Base-by-base conservation (phyloP, 306 rosid species). In the Psophocarpus tetragonolobus region DNA sequence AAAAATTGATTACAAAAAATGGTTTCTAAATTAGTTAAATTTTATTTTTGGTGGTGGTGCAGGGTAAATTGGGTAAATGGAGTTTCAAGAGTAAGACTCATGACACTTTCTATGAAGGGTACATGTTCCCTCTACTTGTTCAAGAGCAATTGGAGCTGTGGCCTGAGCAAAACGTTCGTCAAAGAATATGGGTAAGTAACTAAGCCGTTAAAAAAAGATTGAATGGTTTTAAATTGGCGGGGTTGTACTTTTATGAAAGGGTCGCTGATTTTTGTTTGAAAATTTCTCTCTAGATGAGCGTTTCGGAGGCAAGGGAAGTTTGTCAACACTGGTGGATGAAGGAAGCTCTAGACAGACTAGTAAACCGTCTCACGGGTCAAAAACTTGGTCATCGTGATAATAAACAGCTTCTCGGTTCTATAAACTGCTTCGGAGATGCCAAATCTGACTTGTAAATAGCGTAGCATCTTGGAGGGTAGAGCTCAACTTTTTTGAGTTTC, bases 281-380 rank as follows among this genome's bases (percentile, higher is more conserved):
- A 50, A 0, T 27, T 56, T 45, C 47, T 23, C 17, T 3, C 36
- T 73, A 94, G 98, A 92, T 94, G 96, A 89, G 88, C 26, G 97
- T 85, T 13, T 13, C 12, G 0, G 96, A 92, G 73, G 98, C 98
- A 35, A 88, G 89, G 62, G 93, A 92, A 58, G 94, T 81, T 42
- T 94, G 98, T 79, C 89, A 87, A 73, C 97, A 92, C 85, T 79
- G 87, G 97, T 94, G 98, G 98, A 94, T 94, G 98, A 94, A 90
- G 79, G 98, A 94, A 38, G 98, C 98, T 9, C 72, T 94, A 10
- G 98, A 94, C 32, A 75, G 79, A 77, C 68, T 94, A 42, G 93
- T 89, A 24, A 84, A 51, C 56, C 94, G 93, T 15, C 86, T 91
- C 8, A 47, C 53, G 4, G 45, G 88, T 81, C 88, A 70, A 78